Conservation (phyloP, 345 rosid species). For the Balakata baccata region DNA sequence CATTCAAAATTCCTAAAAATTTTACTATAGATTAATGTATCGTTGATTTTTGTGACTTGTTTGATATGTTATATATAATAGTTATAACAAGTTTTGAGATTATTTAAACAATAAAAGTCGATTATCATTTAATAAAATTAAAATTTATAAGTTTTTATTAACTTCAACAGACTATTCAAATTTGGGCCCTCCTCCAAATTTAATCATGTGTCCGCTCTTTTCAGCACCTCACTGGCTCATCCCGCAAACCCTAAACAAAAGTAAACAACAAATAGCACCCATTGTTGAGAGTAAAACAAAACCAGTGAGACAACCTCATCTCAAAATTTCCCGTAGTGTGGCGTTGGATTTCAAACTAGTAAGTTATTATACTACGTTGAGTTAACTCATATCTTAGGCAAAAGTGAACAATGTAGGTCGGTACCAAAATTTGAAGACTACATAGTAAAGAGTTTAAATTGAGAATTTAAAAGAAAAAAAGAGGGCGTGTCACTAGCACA, state of each 20-base stretch:
- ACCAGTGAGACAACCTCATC: neutral
- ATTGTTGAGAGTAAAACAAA: neutral
- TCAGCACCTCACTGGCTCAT: neutral
- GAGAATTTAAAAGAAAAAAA: neutral
- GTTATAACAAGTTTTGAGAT: no score
- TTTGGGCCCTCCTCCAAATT: no score
- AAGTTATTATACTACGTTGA: neutral
- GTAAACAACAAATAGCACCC: neutral
- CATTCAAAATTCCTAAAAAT: no score
- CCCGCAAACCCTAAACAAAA: neutral
- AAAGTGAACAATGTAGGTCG: neutral
- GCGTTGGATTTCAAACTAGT: neutral
- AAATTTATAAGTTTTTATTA: no score
- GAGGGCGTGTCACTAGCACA: neutral
- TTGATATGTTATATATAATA: no score
- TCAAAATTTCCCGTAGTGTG: neutral
- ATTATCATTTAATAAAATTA: no score
- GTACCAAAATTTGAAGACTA: neutral
- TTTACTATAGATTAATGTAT: no score
- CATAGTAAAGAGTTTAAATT: neutral
- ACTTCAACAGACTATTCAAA: no score
- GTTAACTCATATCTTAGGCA: neutral
- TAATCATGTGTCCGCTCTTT: neutral
- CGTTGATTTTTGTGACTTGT: no score
- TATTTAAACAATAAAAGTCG: no score